Evolutionary conservation across 306 rosid species (phyloP), one percentile per base, ranked within the genome.

Genomic region (Aeschynomene evenia): DNA sequence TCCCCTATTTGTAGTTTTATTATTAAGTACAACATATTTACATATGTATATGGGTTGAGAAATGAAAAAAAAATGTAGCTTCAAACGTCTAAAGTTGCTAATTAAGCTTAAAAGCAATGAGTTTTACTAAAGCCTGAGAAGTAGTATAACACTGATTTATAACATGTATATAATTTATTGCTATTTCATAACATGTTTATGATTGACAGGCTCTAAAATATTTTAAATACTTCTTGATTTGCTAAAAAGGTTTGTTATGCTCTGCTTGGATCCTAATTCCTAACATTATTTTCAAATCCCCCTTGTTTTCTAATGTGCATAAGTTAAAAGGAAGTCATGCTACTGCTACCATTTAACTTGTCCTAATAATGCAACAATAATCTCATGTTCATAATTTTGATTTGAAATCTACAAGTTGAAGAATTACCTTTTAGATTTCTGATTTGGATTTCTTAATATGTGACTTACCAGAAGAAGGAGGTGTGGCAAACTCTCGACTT

Each of bases 371-470:
- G 54, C 16, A 63, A 48, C 33, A 31, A 13, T 28, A 42, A 53
- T 24, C 19, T 37, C 8, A 45, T 63, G 24, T 22, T 63, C 45
- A 29, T 64, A 42, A 45, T 66, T 50, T 65, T 65, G 45, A 70
- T 58, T 53, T 33, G 14, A 66, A 21, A 45, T 54, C 48, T 22
- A 66, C 43, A 5, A 54, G 63, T 29, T 31, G 68, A 75, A 65
- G 48, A 76, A 65, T 61, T 83, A 86, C 88, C 91, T 83, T 78
- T 2, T 59, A 72, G 74, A 71, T 63, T 66, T 83, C 81, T 14
- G 83, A 70, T 63, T 56, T 81, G 36, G 79, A 70, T 62, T 79
- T 77, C 71, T 71, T 76, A 40, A 50, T 21, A 75, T 66, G 65
- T 42, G 78, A 68, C 60, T 61, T 81, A 6, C 76, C 43, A 24